Evolutionary conservation across 768 basidiomycete genomes (phyloP), one percentile per base, ranked within the genome.

Genomic region (Cubamyces lactineus): DNA sequence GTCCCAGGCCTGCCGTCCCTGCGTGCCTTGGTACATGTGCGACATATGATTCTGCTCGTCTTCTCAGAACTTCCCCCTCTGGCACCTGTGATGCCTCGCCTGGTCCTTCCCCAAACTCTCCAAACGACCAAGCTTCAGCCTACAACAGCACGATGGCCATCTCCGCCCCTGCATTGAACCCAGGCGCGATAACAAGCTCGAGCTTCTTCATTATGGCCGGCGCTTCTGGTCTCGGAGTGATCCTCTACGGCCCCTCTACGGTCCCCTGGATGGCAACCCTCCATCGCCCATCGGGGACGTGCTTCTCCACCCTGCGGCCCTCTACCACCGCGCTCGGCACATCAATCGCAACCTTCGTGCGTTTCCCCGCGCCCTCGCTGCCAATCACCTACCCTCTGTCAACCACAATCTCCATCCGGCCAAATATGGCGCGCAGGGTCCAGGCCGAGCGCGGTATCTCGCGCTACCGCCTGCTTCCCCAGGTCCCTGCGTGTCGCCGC

Each of bases 161-260:
- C 40, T 59, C 57, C 57, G 57, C 42, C 40, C 39, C 24, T 26
- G 19, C 28, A 43, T 39, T 51, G 57, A 43, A 59, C 40, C 7
- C 24, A 13, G 26, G 21, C 41, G 34, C 19, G 49, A 59, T 51
- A 50, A 49, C 42, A 41, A 26, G 40, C 28, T 39, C 13, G 26
- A 49, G 17, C 41, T 59, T 52, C 49, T 59, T 50, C 49, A 59
- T 59, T 51, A 51, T 42, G 28, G 6, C 21, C 19, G 49, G 19
- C 50, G 50, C 57, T 50, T 49, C n/a, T 40, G 46, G 21, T 51
- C 57, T 38, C 57, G 16, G 41, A 23, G 41, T 28, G 57, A 59
- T 59, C 57, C 57, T 59, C 57, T 52, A 45, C 41, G 38, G 26
- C 57, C 57, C 49, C 57, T 59, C 57, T 59, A 59, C 49, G 49